Evolutionary conservation across 768 basidiomycete genomes (phyloP), one percentile per base, ranked within the genome.

Genomic region (Trametes elegans): DNA sequence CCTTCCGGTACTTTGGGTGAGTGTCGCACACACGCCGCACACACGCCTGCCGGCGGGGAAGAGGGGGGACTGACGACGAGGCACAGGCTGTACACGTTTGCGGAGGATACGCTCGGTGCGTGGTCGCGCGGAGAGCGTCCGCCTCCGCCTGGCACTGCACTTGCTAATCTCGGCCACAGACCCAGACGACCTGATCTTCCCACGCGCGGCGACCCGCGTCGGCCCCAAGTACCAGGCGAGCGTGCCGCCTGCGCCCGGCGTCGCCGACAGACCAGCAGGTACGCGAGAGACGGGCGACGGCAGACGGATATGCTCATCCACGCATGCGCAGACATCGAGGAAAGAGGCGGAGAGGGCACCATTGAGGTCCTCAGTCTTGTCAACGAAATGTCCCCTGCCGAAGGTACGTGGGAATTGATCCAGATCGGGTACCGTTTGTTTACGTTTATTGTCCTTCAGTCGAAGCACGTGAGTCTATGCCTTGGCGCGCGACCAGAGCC

Each of bases 1-100:
- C 86, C 3, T 97, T 95, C 73, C 80, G 97, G 53, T 99, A 99
- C 73, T 98, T 98, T 70, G 94, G 94, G 94, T 94, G 70, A 71
- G 88, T 39, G 18, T 9, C 16, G 13, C 7, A 19, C 41, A n/a
- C n/a, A n/a, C n/a, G n/a, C n/a, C n/a, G n/a, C n/a, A 31, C 40
- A 34, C n/a, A 21, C 28, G 49, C 44, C 34, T 19, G 41, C 41
- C 16, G 21, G 43, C 53, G 57, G 57, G 40, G 43, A 43, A 53
- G 40, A n/a, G 29, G 26, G 40, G 21, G 40, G 66, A 64, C 34
- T 47, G 27, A 18, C 39, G 46, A 57, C 23, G 35, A n/a, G 8
- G 53, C 27, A 49, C 68, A 96, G 93, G 24, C 82, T 87, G 73
- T 88, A 94, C 72, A 97, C 93, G 4, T 81, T 91, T 45, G 93